Base-by-base conservation (phyloP, 108 stramenopile genomes). In the Skeletonema marinoi region DNA sequence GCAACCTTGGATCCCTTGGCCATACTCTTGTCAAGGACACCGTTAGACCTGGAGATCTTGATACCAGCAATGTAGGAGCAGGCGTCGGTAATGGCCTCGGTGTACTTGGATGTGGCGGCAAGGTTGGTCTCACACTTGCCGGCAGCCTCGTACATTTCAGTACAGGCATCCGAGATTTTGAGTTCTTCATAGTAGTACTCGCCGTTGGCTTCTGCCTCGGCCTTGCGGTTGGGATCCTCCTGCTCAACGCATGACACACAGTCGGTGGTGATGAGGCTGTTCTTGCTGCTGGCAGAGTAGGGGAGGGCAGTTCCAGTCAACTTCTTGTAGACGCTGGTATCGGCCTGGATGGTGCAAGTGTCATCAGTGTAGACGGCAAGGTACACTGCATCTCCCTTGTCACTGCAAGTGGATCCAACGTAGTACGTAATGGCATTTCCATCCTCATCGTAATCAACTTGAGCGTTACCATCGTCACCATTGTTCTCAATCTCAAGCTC, bases 341-440 rank as follows among this genome's bases (percentile, higher is more conserved):
- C 87, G 38, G 88, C 87, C 66, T 84, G 84, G 30, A 51, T 74
- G 60, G 88, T 76, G 70, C 90, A 91, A 11, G 86, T 66, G 42
- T 91, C 88, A 48, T 91, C 90, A 13, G 85, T 84, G 67, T 86
- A 91, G 19, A 86, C 30, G 21, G 88, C 90, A 12, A 91, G 65
- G 74, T 81, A 77, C 32, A 91, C 81, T 46, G 11, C 11, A 68
- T 85, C 87, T 66, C 88, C 90, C 68, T 91, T 87, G 13, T 74
- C 54, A 17, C 83, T 70, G 65, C 90, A 91, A 66, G 81, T 88
- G 29, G 88, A 81, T 33, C 90, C 90, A 65, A 89, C 65, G 80
- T 78, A 91, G 77, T 84, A 88, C 51, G 63, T 21, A n/a, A 56
- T 63, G 2, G 50, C 59, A 25, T 80, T 56, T 61, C 60, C 59